phyloP scores from a whole-genome alignment of 495 filamentous ascomycete genomes.

The Pyrenula massariospora region DNA sequence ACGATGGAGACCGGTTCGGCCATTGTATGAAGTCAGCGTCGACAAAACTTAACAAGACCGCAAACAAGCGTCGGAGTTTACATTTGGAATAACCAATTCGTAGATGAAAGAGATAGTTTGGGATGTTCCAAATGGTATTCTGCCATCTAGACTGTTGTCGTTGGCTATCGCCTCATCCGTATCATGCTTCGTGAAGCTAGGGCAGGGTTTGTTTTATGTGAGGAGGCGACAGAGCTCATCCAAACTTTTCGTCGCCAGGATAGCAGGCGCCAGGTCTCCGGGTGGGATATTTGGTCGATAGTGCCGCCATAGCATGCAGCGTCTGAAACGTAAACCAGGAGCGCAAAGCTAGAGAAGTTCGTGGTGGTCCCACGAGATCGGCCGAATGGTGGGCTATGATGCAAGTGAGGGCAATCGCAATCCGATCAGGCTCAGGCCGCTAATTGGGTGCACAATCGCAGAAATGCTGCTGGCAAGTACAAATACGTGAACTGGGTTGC shows the following conservation, averaged over 20 bases:
- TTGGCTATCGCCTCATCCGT: not conserved
- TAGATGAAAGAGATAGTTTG: not conserved
- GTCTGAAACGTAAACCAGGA: too few species aligned
- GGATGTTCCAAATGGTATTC: not conserved
- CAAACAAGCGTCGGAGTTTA: not conserved
- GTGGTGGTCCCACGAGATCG: too few species aligned
- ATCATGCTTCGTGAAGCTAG: not conserved
- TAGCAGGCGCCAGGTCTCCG: not conserved
- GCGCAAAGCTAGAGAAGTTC: too few species aligned
- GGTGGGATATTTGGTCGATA: not conserved
- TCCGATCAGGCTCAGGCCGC: too few species aligned
- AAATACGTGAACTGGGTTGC: too few species aligned
- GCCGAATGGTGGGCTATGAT: too few species aligned
- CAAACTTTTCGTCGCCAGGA: not conserved
- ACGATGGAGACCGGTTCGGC: not conserved
- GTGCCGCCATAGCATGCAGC: not conserved
- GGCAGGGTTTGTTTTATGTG: not conserved
- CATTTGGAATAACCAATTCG: not conserved
- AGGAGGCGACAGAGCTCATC: not conserved
- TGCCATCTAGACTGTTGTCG: not conserved
- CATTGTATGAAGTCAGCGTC: not conserved
- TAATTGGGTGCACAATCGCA: too few species aligned
- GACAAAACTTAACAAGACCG: not conserved
- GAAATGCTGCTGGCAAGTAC: too few species aligned
- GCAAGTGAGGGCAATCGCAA: too few species aligned